Base-by-base conservation (phyloP, 306 rosid species). In the Ormosia emarginata region DNA sequence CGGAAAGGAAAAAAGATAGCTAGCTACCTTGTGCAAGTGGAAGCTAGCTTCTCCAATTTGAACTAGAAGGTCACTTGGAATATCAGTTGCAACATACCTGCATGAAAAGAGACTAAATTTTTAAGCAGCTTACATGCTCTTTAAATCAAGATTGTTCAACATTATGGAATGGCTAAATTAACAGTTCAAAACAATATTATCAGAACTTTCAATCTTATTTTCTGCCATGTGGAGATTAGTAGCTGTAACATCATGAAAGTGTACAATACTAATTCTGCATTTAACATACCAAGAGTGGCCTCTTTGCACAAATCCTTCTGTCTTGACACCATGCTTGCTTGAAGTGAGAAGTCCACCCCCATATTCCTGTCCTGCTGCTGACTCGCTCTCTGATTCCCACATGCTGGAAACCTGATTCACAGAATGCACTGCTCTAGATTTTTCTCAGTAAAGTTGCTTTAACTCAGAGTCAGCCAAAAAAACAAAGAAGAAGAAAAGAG, bases 381-480 rank as follows among this genome's bases (percentile, higher is more conserved):
- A 90, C 75, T 96, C 97, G 4, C 67, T 85, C 75, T 93, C 99
- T 7, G 99, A 95, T 78, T 95, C 99, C 99, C 99, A 95, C 99
- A 95, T 95, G 86, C 74, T 91, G 80, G 40, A 67, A 78, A 52
- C 32, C 55, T 77, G 83, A 83, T 75, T 62, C 81, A 50, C 73
- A 71, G 82, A 78, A 85, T 71, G 84, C 52, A 34, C 56, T 55
- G 15, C 24, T 72, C 36, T 85, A 49, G 81, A 58, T 29, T 53
- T 66, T 70, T 82, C 74, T 74, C 24, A 61, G 80, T 44, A 76
- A 87, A 87, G 86, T 74, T 36, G 52, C 66, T 79, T 66, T 57
- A 53, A 77, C 64, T 39, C 71, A 53, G 89, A 86, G 75, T 68
- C 74, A 74, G 32, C 67, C 46, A 36, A 11, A 11, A 79, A 47